Evolutionary conservation across 2,329 filamentous ascomycete species (phyloP).

Genomic region (Arthrobotrys sinensis): DNA sequence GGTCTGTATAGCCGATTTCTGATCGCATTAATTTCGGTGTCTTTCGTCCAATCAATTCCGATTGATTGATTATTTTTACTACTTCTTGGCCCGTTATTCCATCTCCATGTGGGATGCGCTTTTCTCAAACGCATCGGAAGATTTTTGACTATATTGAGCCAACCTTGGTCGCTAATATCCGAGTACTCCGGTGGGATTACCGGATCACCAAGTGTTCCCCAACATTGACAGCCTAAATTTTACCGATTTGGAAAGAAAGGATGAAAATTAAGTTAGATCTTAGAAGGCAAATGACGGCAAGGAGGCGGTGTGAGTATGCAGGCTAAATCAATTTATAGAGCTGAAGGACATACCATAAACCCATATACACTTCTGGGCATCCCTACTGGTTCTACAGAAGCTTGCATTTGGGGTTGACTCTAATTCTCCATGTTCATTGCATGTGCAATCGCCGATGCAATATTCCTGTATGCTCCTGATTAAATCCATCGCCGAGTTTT

Average conservation of each 20-base stretch:
- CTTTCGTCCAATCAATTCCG: not conserved
- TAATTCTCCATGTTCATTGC: not conserved
- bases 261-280: not conserved
- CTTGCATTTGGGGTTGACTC: not conserved
- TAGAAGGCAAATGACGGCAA: not conserved
- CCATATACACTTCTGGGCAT: slow-evolving; percentile 1
- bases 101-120: not conserved
- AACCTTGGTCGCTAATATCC: not conserved
- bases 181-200: not conserved
- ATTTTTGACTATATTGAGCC: not conserved
- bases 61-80: not conserved
- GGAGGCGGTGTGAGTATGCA: not conserved
- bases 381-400: not conserved
- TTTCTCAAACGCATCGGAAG: slow-evolving; percentile 1
- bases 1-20: not conserved
- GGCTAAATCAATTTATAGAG: not conserved
- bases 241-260: not conserved
- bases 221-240: slow-evolving; percentile 14
- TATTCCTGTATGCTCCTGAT: not conserved
- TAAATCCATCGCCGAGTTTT: not conserved
- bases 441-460: not conserved
- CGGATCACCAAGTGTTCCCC: not conserved
- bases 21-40: not conserved
- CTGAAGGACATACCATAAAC: not conserved
- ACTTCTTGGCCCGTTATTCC: not conserved